Evolutionary conservation across 345 rosid species (phyloP).

Genomic region (Populus deltoides): DNA sequence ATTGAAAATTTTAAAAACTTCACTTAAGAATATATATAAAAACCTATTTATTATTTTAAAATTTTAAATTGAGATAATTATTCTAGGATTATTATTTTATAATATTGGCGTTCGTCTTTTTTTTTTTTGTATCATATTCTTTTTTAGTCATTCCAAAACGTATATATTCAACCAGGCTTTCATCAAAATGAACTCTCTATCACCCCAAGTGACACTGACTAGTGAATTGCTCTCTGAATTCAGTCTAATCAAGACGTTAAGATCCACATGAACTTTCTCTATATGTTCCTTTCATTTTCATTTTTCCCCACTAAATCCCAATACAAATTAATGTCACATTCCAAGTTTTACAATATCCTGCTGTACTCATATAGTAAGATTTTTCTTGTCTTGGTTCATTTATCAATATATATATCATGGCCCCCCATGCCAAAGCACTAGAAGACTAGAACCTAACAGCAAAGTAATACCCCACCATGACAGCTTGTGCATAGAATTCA

Average conservation of each 20-base stretch:
- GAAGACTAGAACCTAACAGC: neutral
- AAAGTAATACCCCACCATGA: neutral
- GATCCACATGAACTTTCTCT: neutral
- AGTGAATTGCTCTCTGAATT: neutral
- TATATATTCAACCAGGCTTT: no score
- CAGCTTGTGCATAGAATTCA: neutral
- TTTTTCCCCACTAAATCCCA: neutral
- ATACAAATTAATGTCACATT: neutral
- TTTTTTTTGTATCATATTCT: no score
- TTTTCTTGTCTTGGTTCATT: neutral
- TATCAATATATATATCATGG: neutral
- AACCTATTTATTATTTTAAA: no score
- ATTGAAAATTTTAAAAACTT: no score
- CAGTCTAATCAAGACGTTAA: neutral
- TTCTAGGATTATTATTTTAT: no score
- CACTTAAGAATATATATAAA: no score
- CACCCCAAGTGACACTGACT: neutral
- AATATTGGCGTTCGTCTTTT: no score
- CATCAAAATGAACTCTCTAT: no score
- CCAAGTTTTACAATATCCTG: neutral
- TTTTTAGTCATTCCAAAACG: no score
- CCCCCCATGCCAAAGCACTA: neutral
- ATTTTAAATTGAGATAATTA: no score
- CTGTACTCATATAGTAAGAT: neutral
- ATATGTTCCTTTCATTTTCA: neutral